Evolutionary conservation across 2,329 filamentous ascomycete genomes (phyloP).

Genomic region (Rhexocercosporidium sp.): DNA sequence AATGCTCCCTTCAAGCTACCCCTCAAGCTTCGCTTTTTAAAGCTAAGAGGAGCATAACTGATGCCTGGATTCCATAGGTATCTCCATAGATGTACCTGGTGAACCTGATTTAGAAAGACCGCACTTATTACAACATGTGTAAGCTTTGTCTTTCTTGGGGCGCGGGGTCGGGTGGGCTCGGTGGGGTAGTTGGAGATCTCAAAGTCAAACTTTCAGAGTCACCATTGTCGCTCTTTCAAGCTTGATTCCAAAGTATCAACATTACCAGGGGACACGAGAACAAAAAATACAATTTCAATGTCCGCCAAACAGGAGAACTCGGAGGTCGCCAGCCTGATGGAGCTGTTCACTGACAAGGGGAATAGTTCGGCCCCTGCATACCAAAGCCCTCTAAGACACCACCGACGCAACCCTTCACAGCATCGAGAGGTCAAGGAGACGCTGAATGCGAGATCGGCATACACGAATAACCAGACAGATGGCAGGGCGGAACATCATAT

Average conservation of each 20-base stretch:
- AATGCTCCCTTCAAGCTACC: constrained; percentile 40
- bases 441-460: constrained; percentile 85
- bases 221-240: background rate
- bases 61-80: constrained; percentile 25
- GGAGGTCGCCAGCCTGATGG: background rate
- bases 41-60: background rate
- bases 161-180: background rate
- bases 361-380: constrained; percentile 53
- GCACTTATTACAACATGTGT: constrained; percentile 42
- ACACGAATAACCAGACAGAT: constrained; percentile 83
- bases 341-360: constrained; percentile 26
- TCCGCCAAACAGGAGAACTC: background rate
- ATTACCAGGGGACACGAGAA: too few relatives aligned
- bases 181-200: background rate
- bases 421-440: constrained; percentile 80
- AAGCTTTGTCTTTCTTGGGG: constrained; percentile 21
- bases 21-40: constrained; percentile 13
- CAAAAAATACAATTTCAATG: background rate
- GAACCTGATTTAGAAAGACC: constrained; percentile 46
- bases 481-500: constrained; percentile 82
- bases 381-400: constrained; percentile 68
- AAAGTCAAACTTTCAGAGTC: background rate
- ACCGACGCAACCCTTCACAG: constrained; percentile 63
- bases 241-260: background rate
- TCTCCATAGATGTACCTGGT: constrained; percentile 50